A percentile compares a stretch with the other conserved stretches of the same genome.
These are phyloP conservation scores for Drechslerella stenobrocha DNA, from an alignment of 2,329 filamentous ascomycete genomes.

Conservation along the genomic window DNA sequence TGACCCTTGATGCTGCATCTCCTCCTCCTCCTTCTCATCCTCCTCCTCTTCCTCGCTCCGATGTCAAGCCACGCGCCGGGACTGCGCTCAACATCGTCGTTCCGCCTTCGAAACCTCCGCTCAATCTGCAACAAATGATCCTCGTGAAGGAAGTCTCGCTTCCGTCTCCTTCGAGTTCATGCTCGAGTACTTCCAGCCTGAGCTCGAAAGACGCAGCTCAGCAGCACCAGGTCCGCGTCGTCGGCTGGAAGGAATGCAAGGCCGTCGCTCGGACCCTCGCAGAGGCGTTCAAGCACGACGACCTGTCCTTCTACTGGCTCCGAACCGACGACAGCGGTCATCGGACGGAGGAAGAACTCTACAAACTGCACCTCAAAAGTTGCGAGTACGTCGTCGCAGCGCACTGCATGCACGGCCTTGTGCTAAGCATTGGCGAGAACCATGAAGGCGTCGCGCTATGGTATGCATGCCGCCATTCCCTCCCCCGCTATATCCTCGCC, in stretches of 20 bases:
- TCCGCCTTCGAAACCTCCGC: slow-evolving; percentile 43
- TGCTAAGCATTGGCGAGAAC: slow-evolving; percentile 72
- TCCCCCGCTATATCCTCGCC: slow-evolving; percentile 9
- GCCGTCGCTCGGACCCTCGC: slow-evolving; percentile 72
- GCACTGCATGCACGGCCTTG: slow-evolving; percentile 73
- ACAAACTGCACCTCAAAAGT: slow-evolving; percentile 74
- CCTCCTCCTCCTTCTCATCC: slow-evolving; percentile 7
- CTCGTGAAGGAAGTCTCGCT: slow-evolving; percentile 47
- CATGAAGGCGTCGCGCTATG: slow-evolving; percentile 79
- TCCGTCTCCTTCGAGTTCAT: slow-evolving; percentile 42
- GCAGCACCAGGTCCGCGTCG: slow-evolving; percentile 49
- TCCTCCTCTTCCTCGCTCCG: slow-evolving; percentile 13
- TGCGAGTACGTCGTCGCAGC: slow-evolving; percentile 77
- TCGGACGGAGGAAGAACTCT: slow-evolving; percentile 69
- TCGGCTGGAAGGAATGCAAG: slow-evolving; percentile 70
- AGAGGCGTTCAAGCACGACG: slow-evolving; percentile 75
- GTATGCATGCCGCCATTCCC: slow-evolving; percentile 59
- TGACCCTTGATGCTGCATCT: slow-evolving; percentile 40
- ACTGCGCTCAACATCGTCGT: slow-evolving; percentile 42
- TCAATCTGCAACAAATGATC: slow-evolving; percentile 33
- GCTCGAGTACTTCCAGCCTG: slow-evolving; percentile 35
- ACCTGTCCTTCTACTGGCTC: slow-evolving; percentile 73
- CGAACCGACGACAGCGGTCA: slow-evolving; percentile 69
- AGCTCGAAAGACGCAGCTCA: slow-evolving; percentile 28
- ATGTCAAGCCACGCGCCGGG: slow-evolving; percentile 38